Percentiles rank a stretch among this genome's conserved stretches.
Conservation (phyloP, 2,329 filamentous ascomycete genomes). For the Fusarium heterosporum region DNA sequence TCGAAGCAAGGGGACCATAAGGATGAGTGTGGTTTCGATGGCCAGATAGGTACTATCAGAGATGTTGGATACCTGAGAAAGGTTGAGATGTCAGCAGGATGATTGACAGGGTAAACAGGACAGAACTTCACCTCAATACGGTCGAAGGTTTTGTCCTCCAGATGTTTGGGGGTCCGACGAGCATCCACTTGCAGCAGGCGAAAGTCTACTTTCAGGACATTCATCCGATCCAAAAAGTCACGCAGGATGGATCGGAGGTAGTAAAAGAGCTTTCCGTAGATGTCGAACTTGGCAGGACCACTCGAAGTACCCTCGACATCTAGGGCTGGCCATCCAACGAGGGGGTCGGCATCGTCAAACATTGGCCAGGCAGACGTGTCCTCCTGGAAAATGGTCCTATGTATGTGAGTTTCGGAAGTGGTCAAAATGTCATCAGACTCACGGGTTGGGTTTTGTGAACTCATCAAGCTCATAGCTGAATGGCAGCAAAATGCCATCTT, state of each 20-base stretch:
- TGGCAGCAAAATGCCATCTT: constrained; percentile 25
- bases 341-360: not conserved
- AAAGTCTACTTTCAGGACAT: not conserved
- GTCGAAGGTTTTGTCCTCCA: not conserved
- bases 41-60: constrained; percentile 1
- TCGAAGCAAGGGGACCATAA: constrained; percentile 7
- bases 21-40: not conserved
- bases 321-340: constrained; percentile 4
- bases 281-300: constrained; percentile 9
- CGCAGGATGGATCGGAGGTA: not conserved
- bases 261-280: constrained; percentile 25
- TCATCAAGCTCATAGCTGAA: constrained; percentile 1
- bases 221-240: not conserved
- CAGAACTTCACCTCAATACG: constrained; percentile 8
- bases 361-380: constrained; percentile 1
- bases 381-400: constrained; percentile 3
- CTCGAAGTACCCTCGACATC: not conserved
- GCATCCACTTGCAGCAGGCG: not conserved
- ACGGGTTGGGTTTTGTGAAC: constrained; percentile 17
- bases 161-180: not conserved
- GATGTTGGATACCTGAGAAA: constrained; percentile 14
- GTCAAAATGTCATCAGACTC: not conserved
- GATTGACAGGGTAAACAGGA: not conserved
- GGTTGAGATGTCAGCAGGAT: not conserved
- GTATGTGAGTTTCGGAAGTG: rapidly evolving